Evolutionary conservation across 1,284 basidiomycete genomes (phyloP).

Genomic region (Trichosporon sp.): DNA sequence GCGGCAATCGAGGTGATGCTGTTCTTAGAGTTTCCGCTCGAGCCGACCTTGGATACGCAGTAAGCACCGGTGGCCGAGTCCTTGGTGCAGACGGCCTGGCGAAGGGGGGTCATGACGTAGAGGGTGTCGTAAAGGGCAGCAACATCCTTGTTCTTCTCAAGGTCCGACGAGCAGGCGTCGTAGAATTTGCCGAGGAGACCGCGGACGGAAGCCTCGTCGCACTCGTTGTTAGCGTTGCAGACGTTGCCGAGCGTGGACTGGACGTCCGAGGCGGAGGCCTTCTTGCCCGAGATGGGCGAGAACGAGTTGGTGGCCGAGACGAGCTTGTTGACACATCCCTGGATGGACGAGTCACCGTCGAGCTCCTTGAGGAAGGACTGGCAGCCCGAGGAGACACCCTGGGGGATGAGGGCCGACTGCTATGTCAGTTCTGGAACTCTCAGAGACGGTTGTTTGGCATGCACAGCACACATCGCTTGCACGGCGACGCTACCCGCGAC

Average conservation of each 20-base stretch:
- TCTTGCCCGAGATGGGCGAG: conserved; percentile 62
- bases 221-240: conserved; percentile 63
- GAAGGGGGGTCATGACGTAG: conserved; percentile 70
- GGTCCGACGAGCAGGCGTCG: conserved; percentile 68
- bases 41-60: conserved; percentile 63
- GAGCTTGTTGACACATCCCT: conserved; percentile 68
- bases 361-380: conserved; percentile 65
- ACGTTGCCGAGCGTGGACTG: conserved; percentile 63
- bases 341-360: conserved; percentile 65
- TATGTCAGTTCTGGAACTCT: neutral
- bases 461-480: neutral
- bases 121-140: conserved; percentile 73
- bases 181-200: conserved; percentile 69
- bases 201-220: conserved; percentile 66
- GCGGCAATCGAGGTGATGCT: conserved; percentile 30
- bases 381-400: conserved; percentile 66
- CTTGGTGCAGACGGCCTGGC: conserved; percentile 70
- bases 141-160: conserved; percentile 62
- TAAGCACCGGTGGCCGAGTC: conserved; percentile 66
- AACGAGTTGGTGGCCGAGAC: conserved; percentile 66
- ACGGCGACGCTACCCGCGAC: neutral
- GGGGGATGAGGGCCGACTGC: conserved; percentile 56
- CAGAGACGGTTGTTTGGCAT: neutral
- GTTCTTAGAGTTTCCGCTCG: conserved; percentile 31
- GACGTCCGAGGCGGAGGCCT: conserved; percentile 61